These are phyloP conservation scores for Buxus sempervirens DNA, from an alignment of 164 flowering plant species.

Conservation along the genomic window DNA sequence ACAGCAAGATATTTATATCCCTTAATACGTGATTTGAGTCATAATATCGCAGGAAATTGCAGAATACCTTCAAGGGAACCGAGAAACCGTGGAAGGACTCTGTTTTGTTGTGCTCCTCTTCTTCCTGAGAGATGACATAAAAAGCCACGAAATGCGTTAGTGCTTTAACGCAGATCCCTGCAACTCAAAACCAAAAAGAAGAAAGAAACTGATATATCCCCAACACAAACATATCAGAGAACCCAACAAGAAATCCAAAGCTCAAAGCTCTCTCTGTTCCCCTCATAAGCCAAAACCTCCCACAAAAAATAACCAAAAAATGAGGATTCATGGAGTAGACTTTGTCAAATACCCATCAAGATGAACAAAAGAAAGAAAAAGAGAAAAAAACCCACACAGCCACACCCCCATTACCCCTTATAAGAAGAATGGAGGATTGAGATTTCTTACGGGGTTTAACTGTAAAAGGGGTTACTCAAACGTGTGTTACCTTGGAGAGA, in stretches of 20 bases:
- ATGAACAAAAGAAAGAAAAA: background rate
- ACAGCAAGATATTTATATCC: background rate
- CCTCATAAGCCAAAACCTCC: background rate
- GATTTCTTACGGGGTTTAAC: background rate
- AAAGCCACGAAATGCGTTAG: background rate
- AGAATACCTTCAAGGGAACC: background rate
- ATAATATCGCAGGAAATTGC: background rate
- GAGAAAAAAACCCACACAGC: background rate
- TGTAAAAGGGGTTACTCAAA: background rate
- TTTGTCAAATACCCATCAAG: background rate
- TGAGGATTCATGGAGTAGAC: background rate
- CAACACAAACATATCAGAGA: background rate
- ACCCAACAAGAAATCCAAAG: background rate
- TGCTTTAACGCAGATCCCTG: slow-evolving; percentile 1
- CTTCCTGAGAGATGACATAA: background rate
- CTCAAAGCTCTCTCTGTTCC: background rate
- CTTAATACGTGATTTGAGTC: background rate
- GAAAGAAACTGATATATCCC: too few species aligned
- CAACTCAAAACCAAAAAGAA: background rate
- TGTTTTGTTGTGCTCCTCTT: background rate
- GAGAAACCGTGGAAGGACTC: background rate
- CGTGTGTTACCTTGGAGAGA: background rate
- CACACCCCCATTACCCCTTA: too few species aligned
- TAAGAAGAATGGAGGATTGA: background rate
- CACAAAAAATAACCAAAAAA: background rate